Evolutionary conservation across 306 rosid species (phyloP), one percentile per base, ranked within the genome.

Genomic region (Prunus mume): DNA sequence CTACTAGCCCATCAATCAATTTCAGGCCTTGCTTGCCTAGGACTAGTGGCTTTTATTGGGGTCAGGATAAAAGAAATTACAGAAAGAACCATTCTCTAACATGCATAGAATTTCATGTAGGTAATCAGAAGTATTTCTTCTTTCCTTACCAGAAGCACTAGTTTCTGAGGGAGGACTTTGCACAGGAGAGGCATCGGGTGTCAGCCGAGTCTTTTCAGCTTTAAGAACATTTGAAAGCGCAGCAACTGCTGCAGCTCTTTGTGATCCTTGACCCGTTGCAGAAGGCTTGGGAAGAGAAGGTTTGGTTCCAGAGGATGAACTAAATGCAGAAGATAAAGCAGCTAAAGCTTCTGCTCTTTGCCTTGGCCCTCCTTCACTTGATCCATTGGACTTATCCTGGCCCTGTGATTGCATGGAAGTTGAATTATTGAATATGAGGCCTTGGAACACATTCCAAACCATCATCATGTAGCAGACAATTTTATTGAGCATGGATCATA

Each of bases 301-400:
- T 71, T 84, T 89, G 71, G 69, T 46, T 72, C 85, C 83, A 6
- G 97, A 45, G 17, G 97, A 80, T 60, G 99, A 86, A 75, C 82
- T 88, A 80, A 96, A 96, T 34, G 99, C 99, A 65, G 91, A 82
- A 78, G 89, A 82, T 79, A 94, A 84, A 76, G 98, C 98, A 72
- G 98, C 98, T 73, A 94, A 85, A 70, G 98, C 98, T 82, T 92
- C 98, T 51, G 98, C 97, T 81, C 98, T 90, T 90, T 94, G 98
- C 87, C 98, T 92, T 46, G 91, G 95, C 80, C 98, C 88, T 68
- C 86, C 96, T 81, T 83, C 95, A 65, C 78, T 86, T 10, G 78
- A 79, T 62, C 90, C 96, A 80, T 91, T 89, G 72, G 84, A 74
- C 82, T 86, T 94, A 76, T 92, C 98, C 83, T 87, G 89, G 22